A percentile compares a stretch with the other conserved stretches of the same genome.
phyloP scores from a whole-genome alignment of 116 monocot species.

The Iris pallida region DNA sequence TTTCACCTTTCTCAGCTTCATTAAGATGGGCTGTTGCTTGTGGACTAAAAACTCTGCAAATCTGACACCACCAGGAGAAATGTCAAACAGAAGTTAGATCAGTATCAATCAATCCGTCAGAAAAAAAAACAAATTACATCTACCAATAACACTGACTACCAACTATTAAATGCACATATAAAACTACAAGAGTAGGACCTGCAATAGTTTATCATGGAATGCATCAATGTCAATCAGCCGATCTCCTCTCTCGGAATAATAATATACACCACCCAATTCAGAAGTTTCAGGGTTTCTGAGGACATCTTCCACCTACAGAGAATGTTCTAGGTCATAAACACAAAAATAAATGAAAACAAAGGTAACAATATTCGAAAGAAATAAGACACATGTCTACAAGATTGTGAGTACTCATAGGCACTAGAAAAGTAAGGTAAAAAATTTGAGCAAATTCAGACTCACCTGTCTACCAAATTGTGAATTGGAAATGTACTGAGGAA shows the following conservation, averaged over 20 bases:
- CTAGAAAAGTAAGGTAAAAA: neutral
- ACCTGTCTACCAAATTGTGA: conserved; percentile 60
- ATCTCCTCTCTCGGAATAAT: conserved; percentile 89
- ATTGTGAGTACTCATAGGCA: neutral
- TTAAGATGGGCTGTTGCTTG: conserved; percentile 33
- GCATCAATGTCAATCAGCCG: conserved; percentile 83
- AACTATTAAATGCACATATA: neutral
- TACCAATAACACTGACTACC: neutral
- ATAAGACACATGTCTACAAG: conserved; percentile 1
- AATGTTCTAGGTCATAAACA: conserved; percentile 2
- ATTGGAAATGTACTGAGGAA: conserved; percentile 48
- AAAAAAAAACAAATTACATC: neutral
- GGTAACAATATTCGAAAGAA: neutral
- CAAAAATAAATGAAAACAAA: conserved; percentile 2
- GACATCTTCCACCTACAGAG: conserved; percentile 71
- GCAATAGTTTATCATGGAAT: conserved; percentile 72
- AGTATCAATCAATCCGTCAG: too few relatives aligned
- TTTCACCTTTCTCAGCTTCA: conserved; percentile 40
- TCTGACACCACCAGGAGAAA: conserved; percentile 22
- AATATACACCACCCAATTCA: conserved; percentile 76
- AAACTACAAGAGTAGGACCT: conserved; percentile 34
- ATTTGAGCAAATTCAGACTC: neutral
- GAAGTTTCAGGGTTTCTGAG: conserved; percentile 62
- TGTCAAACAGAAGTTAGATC: too few relatives aligned
- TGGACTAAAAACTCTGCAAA: conserved; percentile 29